phyloP scores from a whole-genome alignment of 768 basidiomycete species.

The Artomyces pyxidatus region DNA sequence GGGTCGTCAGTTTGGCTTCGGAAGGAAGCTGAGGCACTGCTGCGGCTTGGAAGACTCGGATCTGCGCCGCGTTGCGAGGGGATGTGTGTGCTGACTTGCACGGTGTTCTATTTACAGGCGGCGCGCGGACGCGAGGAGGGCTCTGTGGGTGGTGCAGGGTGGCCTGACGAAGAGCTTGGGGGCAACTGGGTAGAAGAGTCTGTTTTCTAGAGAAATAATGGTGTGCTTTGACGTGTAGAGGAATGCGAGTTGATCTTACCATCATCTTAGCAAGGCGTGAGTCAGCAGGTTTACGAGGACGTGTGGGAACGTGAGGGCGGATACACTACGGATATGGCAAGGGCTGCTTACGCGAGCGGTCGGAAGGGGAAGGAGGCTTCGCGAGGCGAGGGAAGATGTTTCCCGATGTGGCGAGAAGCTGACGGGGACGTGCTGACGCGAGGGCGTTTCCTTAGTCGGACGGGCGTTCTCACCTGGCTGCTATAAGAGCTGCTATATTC shows the following conservation, averaged over 20 bases:
- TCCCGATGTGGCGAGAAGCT: not conserved
- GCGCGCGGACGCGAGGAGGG: constrained; percentile 15
- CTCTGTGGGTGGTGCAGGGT: constrained; percentile 4
- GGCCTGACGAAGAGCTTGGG: constrained; percentile 12
- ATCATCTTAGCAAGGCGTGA: too few relatives aligned
- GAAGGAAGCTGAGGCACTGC: not conserved
- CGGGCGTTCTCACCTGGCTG: not conserved
- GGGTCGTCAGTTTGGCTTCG: not conserved
- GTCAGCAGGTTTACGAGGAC: too few relatives aligned
- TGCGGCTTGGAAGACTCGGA: not conserved
- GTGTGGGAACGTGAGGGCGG: too few relatives aligned
- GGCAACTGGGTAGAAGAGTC: constrained; percentile 14
- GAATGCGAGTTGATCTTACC: too few relatives aligned
- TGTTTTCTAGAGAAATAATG: constrained; percentile 4
- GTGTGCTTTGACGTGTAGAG: not conserved
- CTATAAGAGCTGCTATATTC: constrained; percentile 5
- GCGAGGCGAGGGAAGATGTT: too few relatives aligned
- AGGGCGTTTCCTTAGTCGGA: not conserved
- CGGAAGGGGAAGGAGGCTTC: too few relatives aligned
- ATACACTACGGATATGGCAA: too few relatives aligned
- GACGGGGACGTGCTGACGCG: not conserved
- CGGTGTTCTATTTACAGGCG: constrained; percentile 1
- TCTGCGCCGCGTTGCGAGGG: not conserved
- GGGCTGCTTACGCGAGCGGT: too few relatives aligned
- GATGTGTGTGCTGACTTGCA: not conserved